phyloP scores from a whole-genome alignment of 2,329 filamentous ascomycete species.

The Alternaria brassicae region DNA sequence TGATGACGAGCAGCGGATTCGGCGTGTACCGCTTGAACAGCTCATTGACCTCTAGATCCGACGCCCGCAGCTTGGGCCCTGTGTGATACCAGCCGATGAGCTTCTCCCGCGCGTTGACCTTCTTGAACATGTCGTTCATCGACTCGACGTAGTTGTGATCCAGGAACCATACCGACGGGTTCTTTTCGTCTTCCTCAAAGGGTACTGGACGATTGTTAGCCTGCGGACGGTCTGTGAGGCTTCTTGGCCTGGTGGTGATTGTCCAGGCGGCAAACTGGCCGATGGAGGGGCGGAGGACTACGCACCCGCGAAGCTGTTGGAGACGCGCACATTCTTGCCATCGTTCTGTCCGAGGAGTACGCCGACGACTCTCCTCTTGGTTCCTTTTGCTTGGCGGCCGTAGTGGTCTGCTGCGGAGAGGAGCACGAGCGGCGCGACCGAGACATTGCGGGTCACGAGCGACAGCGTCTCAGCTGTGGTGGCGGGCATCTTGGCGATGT shows the following conservation, averaged over 20 bases:
- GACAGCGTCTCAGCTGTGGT: constrained; percentile 96
- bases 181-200: constrained; percentile 98
- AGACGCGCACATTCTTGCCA: constrained; percentile 93
- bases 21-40: constrained; percentile 99
- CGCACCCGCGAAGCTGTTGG: constrained; percentile 97
- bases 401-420: constrained; percentile 99
- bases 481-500: constrained; percentile 73
- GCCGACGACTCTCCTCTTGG: constrained; percentile 87
- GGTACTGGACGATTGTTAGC: constrained; percentile 69
- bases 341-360: constrained; percentile 95
- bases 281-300: constrained; percentile 17
- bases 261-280: constrained; percentile 24
- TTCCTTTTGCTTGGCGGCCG: constrained; percentile 89
- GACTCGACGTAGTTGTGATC: constrained; percentile 99
- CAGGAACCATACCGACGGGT: constrained; percentile 97
- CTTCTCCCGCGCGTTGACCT: constrained; percentile 98
- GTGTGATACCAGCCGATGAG: constrained; percentile 99
- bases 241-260: too few species aligned
- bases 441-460: constrained; percentile 92
- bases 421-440: constrained; percentile 95
- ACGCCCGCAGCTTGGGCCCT: constrained; percentile 93
- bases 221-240: too few species aligned
- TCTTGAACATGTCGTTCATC: constrained; percentile 99
- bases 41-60: constrained; percentile 98
- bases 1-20: constrained; percentile 94